A percentile compares a stretch with the other conserved stretches of the same genome.
phyloP scores from a whole-genome alignment of 2,329 filamentous ascomycete genomes.

The Coccinonectria pachysandricola region DNA sequence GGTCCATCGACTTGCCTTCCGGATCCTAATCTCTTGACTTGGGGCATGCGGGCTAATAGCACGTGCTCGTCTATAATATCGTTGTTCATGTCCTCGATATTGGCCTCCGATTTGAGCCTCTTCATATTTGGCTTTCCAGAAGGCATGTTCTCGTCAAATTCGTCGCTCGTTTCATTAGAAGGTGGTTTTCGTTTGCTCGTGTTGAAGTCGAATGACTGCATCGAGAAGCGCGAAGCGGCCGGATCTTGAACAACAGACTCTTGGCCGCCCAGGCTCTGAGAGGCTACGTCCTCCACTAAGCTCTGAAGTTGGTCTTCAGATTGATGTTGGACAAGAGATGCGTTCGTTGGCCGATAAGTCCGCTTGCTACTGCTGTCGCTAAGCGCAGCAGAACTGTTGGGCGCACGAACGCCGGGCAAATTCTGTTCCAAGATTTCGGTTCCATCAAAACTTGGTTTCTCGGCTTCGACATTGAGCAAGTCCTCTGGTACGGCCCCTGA shows the following conservation, averaged over 20 bases:
- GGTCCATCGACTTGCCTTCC: constrained; percentile 48
- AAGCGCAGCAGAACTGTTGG: too few relatives aligned
- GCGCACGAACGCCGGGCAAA: too few relatives aligned
- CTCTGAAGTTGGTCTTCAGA: constrained; percentile 42
- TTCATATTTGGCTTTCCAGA: constrained; percentile 41
- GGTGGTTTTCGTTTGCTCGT: constrained; percentile 47
- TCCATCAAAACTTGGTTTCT: constrained; percentile 28
- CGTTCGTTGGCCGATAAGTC: constrained; percentile 16
- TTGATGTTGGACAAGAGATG: constrained; percentile 32
- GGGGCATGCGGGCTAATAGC: constrained; percentile 39
- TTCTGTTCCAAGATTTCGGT: constrained; percentile 36
- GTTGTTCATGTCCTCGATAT: constrained; percentile 25
- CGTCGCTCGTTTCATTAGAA: constrained; percentile 40
- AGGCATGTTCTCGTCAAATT: constrained; percentile 31
- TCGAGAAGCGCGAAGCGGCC: constrained; percentile 13
- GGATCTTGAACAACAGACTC: constrained; percentile 19
- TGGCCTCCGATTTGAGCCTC: constrained; percentile 41
- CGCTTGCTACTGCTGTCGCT: too few relatives aligned
- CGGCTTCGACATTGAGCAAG: constrained; percentile 37
- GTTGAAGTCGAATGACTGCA: constrained; percentile 27
- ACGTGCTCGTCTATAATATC: constrained; percentile 32
- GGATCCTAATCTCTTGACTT: constrained; percentile 37
- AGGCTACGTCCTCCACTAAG: constrained; percentile 40
- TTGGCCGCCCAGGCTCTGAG: constrained; percentile 44
- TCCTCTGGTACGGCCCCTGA: constrained; percentile 40